Percentiles rank a stretch among this genome's conserved stretches.
These are phyloP conservation scores for Boletus tomentosulus DNA, from an alignment of 768 basidiomycete species.

Conservation along the genomic window DNA sequence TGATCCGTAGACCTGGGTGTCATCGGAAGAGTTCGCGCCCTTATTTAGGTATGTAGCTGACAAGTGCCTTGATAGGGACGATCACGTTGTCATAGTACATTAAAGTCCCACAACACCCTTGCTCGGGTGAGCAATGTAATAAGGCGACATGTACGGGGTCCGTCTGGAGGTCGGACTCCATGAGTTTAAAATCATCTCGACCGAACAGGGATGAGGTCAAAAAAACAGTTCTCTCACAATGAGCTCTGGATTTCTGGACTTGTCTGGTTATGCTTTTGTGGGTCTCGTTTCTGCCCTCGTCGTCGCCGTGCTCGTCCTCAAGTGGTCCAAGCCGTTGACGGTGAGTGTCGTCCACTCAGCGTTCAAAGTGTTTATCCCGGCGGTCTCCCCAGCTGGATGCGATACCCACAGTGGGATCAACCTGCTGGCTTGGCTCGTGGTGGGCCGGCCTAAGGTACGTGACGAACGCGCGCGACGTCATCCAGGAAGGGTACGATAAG, in stretches of 20 bases:
- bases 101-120: too few species aligned
- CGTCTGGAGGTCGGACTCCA: neutral
- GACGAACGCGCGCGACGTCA: slow-evolving; percentile 10
- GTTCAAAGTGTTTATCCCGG: neutral
- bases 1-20: too few species aligned
- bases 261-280: neutral
- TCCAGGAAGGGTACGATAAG: slow-evolving; percentile 32
- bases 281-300: neutral
- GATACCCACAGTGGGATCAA: slow-evolving; percentile 17
- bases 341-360: neutral
- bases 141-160: neutral
- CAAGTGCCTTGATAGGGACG: too few species aligned
- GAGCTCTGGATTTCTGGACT: neutral
- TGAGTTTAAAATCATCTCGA: neutral
- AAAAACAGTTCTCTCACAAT: neutral
- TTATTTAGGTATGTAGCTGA: too few species aligned
- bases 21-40: too few species aligned
- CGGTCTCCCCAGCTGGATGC: neutral
- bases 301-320: neutral
- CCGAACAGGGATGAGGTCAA: neutral
- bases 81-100: too few species aligned
- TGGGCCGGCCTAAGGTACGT: slow-evolving; percentile 13
- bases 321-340: neutral
- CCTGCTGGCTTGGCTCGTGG: slow-evolving; percentile 25
- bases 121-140: neutral